These are phyloP conservation scores for Draba incana DNA, from an alignment of 345 rosid species.

Conservation along the genomic window DNA sequence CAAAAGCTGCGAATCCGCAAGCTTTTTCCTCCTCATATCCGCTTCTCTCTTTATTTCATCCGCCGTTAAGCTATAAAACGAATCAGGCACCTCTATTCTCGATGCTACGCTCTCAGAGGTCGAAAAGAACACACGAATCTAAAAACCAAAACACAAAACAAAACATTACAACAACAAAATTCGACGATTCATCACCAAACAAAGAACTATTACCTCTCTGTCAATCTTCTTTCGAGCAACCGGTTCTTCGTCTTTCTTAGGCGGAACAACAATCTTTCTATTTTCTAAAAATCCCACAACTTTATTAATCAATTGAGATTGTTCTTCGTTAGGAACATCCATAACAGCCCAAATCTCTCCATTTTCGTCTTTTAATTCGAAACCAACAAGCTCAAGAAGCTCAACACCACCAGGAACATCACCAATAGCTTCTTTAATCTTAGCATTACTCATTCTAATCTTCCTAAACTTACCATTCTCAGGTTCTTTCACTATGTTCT, in stretches of 20 bases:
- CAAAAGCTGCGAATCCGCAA: conserved; percentile 83
- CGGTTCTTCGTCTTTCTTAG: conserved; percentile 39
- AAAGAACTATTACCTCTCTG: conserved; percentile 62
- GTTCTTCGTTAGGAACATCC: conserved; percentile 61
- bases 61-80: conserved; percentile 79
- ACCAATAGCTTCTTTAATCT: conserved; percentile 78
- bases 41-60: conserved; percentile 84
- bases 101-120: conserved; percentile 85
- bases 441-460: conserved; percentile 78
- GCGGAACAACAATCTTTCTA: conserved; percentile 42
- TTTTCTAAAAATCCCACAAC: conserved; percentile 58
- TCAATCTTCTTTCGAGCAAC: conserved; percentile 64
- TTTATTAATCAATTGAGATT: conserved; percentile 47
- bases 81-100: conserved; percentile 85
- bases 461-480: conserved; percentile 81
- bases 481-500: conserved; percentile 78
- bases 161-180: conserved; percentile 4
- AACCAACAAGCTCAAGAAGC: conserved; percentile 74
- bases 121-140: conserved; percentile 83
- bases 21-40: conserved; percentile 78
- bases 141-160: not conserved
- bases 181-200: not conserved
- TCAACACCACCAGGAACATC: conserved; percentile 82
- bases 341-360: conserved; percentile 85
- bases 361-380: conserved; percentile 63